Percentiles rank a stretch among this genome's conserved stretches.
Evolutionary conservation across 768 basidiomycete species (phyloP).

Genomic region (Xerocomellus intermedius): DNA sequence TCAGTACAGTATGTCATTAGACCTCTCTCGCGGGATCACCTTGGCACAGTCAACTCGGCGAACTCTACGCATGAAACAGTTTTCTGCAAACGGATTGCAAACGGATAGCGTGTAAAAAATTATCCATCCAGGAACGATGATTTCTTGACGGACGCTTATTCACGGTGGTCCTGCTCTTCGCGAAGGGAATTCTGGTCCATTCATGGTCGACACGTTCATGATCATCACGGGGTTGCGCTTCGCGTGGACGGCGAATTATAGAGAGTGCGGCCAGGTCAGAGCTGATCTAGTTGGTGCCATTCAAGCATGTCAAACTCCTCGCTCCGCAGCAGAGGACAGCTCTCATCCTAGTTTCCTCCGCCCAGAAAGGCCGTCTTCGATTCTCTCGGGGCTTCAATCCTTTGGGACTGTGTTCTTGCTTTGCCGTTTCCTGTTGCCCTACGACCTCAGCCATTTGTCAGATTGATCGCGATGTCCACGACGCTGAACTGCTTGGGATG

Average conservation of each 20-base stretch:
- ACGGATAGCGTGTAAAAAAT: neutral
- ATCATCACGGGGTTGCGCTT: neutral
- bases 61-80: neutral
- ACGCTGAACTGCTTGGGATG: constrained; percentile 7
- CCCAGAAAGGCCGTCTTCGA: neutral
- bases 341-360: neutral
- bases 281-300: neutral
- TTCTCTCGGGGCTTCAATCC: neutral
- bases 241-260: constrained; percentile 1
- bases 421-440: neutral
- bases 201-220: neutral
- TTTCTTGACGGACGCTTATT: neutral
- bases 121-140: neutral
- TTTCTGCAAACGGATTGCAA: neutral
- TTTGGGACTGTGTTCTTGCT: neutral
- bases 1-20: neutral
- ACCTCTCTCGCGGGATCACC: neutral
- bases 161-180: neutral
- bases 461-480: constrained; percentile 6
- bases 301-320: constrained; percentile 4
- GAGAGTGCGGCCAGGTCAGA: neutral
- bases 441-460: neutral
- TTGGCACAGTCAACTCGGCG: neutral
- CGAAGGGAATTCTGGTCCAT: neutral
- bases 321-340: constrained; percentile 2